These are phyloP conservation scores for Arthrobotrys iridis DNA, from an alignment of 2,329 filamentous ascomycete genomes.

Conservation along the genomic window DNA sequence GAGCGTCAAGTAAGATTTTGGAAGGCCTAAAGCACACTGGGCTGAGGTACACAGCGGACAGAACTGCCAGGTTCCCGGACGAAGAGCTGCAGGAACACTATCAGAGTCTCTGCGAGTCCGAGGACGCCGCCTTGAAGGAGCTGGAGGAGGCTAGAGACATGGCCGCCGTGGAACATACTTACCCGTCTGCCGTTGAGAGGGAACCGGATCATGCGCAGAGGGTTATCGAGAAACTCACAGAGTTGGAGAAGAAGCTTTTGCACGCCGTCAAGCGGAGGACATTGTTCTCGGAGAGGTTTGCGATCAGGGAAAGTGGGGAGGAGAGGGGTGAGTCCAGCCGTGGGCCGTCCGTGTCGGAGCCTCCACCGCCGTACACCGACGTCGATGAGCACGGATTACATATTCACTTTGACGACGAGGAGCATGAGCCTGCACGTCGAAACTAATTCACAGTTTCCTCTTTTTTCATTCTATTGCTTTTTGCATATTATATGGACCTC, in stretches of 20 bases:
- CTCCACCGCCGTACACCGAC: conserved; percentile 49
- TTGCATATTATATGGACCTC: no score
- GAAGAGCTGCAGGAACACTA: conserved; percentile 53
- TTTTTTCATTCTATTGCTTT: neutral
- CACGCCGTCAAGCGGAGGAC: conserved; percentile 47
- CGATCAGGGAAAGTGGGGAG: conserved; percentile 20
- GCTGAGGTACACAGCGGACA: conserved; percentile 31
- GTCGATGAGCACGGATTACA: conserved; percentile 39
- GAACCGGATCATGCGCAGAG: conserved; percentile 39
- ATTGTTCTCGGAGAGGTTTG: conserved; percentile 42
- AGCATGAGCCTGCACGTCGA: conserved; percentile 2
- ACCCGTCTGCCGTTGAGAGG: conserved; percentile 4
- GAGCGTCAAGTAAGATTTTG: conserved; percentile 50
- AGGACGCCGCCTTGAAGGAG: conserved; percentile 39
- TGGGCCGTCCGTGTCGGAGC: conserved; percentile 43
- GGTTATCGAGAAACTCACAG: conserved; percentile 49
- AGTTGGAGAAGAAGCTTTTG: conserved; percentile 46
- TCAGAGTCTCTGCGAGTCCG: conserved; percentile 31
- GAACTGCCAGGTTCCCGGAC: conserved; percentile 36
- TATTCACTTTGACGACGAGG: conserved; percentile 52
- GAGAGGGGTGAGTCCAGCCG: conserved; percentile 51
- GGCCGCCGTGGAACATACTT: conserved; percentile 43
- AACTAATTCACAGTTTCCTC: neutral
- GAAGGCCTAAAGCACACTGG: conserved; percentile 41
- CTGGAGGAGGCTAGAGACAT: conserved; percentile 44